phyloP scores from a whole-genome alignment of 768 basidiomycete species.

The Collybia sp. region DNA sequence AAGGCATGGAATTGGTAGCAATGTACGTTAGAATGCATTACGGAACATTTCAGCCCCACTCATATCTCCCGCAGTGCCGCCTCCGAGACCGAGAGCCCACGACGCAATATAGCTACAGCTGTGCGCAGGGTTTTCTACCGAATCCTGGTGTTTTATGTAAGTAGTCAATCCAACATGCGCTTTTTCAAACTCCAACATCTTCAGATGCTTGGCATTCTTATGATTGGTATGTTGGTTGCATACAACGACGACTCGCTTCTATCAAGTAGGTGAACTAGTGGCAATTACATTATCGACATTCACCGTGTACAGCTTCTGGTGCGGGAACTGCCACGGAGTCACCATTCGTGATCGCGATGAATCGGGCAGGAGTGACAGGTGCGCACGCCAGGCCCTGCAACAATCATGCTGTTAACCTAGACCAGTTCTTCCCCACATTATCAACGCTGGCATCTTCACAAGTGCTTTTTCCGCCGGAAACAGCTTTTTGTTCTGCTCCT shows the following conservation, averaged over 20 bases:
- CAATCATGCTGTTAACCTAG: neutral
- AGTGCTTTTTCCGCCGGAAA: conserved; percentile 72
- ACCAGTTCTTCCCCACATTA: conserved; percentile 56
- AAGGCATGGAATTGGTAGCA: conserved; percentile 72
- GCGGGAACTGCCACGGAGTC: conserved; percentile 68
- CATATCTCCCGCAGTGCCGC: conserved; percentile 43
- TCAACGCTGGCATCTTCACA: conserved; percentile 71
- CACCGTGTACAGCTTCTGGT: conserved; percentile 11
- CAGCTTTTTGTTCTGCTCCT: conserved; percentile 54
- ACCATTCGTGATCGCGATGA: conserved; percentile 84
- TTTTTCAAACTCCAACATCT: neutral
- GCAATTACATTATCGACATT: neutral
- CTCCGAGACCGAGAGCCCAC: conserved; percentile 73
- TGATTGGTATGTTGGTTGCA: conserved; percentile 78
- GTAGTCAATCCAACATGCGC: conserved; percentile 6
- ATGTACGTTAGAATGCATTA: conserved; percentile 34
- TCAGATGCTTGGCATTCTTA: conserved; percentile 65
- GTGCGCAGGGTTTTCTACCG: conserved; percentile 77
- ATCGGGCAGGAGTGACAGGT: conserved; percentile 66
- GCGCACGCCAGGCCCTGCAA: neutral
- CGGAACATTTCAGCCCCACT: conserved; percentile 1
- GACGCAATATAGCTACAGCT: conserved; percentile 75
- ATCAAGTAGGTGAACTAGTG: conserved; percentile 15
- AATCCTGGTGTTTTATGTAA: conserved; percentile 72
- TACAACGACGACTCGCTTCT: conserved; percentile 56